phyloP scores from a whole-genome alignment of 1,139 yeast species.

The Pichia sp. region DNA sequence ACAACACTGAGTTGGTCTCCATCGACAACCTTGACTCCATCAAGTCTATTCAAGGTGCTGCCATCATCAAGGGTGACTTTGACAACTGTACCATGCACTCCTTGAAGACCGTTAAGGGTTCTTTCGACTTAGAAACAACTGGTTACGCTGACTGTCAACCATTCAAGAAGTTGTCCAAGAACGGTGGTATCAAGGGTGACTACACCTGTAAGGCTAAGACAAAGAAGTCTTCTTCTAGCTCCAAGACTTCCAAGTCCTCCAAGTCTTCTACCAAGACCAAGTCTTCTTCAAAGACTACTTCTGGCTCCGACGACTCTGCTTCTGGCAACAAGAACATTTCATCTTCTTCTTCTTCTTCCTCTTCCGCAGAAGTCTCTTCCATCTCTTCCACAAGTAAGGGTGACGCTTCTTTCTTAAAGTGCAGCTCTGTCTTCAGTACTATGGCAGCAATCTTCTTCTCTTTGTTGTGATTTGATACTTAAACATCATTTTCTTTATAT shows the following conservation, averaged over 20 bases:
- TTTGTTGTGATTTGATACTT: slow-evolving; percentile 36
- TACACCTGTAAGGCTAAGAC: slow-evolving; percentile 62
- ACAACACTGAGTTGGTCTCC: slow-evolving; percentile 72
- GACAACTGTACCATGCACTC: slow-evolving; percentile 70
- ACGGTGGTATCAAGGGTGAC: slow-evolving; percentile 86
- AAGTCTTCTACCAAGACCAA: slow-evolving; percentile 13
- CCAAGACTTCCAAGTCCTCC: slow-evolving; percentile 23
- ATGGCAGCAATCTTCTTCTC: slow-evolving; percentile 62
- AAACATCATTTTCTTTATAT: background rate
- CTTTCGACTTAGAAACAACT: slow-evolving; percentile 74
- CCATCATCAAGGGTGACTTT: slow-evolving; percentile 74
- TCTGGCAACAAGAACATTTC: slow-evolving; percentile 20
- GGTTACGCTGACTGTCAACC: slow-evolving; percentile 77
- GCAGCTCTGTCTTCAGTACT: slow-evolving; percentile 49
- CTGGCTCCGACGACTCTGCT: slow-evolving; percentile 24
- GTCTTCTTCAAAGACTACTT: slow-evolving; percentile 38
- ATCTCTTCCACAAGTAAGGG: slow-evolving; percentile 24
- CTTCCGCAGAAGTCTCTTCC: slow-evolving; percentile 22
- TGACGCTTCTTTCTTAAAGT: slow-evolving; percentile 33
- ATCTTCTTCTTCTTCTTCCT: slow-evolving; percentile 32
- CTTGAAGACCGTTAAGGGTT: slow-evolving; percentile 82
- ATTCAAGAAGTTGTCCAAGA: slow-evolving; percentile 62
- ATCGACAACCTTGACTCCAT: slow-evolving; percentile 69
- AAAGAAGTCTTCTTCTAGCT: slow-evolving; percentile 41
- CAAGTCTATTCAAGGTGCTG: slow-evolving; percentile 80